A percentile compares a stretch with the other conserved stretches of the same genome.
phyloP scores from a whole-genome alignment of 164 flowering plant genomes.

The Paratinospora sagittata region DNA sequence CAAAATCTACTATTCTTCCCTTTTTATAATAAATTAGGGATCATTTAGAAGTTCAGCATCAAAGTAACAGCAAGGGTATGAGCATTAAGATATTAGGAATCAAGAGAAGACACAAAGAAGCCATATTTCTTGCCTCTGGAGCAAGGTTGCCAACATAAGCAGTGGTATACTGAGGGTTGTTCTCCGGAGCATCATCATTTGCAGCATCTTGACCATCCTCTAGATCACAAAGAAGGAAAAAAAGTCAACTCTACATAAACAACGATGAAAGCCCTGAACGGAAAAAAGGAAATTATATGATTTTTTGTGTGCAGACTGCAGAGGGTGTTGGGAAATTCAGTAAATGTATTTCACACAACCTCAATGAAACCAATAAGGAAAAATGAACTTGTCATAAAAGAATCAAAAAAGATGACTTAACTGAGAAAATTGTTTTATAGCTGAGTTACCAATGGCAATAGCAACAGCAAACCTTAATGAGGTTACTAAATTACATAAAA shows the following conservation, averaged over 20 bases:
- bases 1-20: background rate
- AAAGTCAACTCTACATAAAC: background rate
- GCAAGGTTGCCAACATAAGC: slow-evolving; percentile 98
- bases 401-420: background rate
- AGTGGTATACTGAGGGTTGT: slow-evolving; percentile 89
- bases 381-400: background rate
- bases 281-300: background rate
- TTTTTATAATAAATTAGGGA: background rate
- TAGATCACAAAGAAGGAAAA: slow-evolving; percentile 18
- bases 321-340: background rate
- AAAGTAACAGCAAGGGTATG: background rate
- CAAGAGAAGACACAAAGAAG: background rate
- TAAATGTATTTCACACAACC: background rate
- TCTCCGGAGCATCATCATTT: slow-evolving; percentile 82
- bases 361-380: background rate
- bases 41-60: background rate
- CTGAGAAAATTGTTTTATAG: background rate
- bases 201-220: slow-evolving; percentile 75
- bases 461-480: too few species aligned
- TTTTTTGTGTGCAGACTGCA: too few species aligned
- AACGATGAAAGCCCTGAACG: background rate
- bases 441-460: too few species aligned
- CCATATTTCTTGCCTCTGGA: slow-evolving; percentile 53
- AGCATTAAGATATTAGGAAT: background rate
- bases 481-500: too few species aligned